Evolutionary conservation across 176 grass and related monocot genomes (phyloP).

Genomic region (Carex pumila): DNA sequence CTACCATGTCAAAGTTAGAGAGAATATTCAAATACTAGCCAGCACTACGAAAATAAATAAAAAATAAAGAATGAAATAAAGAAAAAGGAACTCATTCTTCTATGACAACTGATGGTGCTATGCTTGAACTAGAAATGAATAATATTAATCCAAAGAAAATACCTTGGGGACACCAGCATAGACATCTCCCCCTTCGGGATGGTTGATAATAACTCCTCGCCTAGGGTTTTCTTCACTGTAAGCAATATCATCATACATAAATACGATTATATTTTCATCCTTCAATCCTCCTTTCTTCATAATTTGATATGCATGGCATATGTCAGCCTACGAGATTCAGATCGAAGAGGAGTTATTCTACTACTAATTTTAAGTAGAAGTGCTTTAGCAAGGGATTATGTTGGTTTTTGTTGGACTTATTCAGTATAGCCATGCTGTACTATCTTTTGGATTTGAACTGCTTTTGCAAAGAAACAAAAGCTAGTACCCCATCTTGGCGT

Average conservation of each 20-base stretch:
- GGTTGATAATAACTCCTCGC: conserved; percentile 77
- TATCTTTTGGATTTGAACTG: too few species aligned
- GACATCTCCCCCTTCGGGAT: conserved; percentile 77
- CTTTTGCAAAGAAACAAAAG: too few species aligned
- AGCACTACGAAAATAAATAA: not conserved
- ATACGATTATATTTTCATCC: conserved; percentile 90
- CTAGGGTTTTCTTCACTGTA: conserved; percentile 63
- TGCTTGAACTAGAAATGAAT: not conserved
- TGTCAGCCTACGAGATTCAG: conserved; percentile 50
- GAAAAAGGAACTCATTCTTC: not conserved
- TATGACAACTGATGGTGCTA: not conserved
- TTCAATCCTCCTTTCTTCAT: conserved; percentile 94
- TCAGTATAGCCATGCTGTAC: too few species aligned
- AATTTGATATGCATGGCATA: conserved; percentile 98
- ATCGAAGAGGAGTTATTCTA: not conserved
- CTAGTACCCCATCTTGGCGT: too few species aligned
- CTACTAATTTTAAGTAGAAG: not conserved
- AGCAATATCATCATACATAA: conserved; percentile 98
- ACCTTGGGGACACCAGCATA: conserved; percentile 97
- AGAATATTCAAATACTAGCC: not conserved
- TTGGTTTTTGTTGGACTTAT: too few species aligned
- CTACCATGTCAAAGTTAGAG: conserved; percentile 12
- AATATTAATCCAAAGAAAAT: not conserved
- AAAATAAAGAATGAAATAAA: not conserved
- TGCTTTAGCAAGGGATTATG: too few species aligned